Base-by-base conservation (phyloP, 495 filamentous ascomycete species). In the Hyaloscypha bicolor region DNA sequence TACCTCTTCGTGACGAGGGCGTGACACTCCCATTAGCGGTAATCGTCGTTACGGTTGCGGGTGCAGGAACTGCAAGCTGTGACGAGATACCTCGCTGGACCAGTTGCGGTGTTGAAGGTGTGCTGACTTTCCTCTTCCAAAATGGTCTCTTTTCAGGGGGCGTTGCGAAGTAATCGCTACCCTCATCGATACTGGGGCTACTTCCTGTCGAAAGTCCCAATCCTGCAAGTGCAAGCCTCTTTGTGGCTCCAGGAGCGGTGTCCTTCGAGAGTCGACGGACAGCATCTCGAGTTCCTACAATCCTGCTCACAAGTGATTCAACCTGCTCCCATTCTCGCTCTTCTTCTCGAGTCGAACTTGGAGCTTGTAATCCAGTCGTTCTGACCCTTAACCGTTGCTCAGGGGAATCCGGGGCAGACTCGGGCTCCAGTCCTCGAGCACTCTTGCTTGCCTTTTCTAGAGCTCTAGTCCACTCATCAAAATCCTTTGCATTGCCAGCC, bases 271-370 rank as follows among this genome's bases (percentile, higher is more conserved):
- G 80, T 12, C 90, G 86, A 45, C 92, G 87, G 30, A 97, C 87
- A 6, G 92, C 91, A 80, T 99, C 95, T 71, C 94, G 83, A 51
- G 91, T 93, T 9, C 91, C 93, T n/a, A 90, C 87, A 9, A 99
- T 86, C 62, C 90, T 83, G 70, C 91, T 90, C 51, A 97, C 89
- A 14, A 98, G 79, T 9, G 85, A 79, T 77, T 97, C 93, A 12
- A 97, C 90, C 60, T 87, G 88, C 32, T 83, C 82, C 95, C 96
- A 99, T 71, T 96, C 92, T 55, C 83, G 79, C 62, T 97, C 92
- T 73, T 96, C 91, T 12, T 85, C 79, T 58, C 61, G 65, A 66
- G 45, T 60, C 31, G 60, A 25, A 25, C 31, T 25, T 35, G 56
- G 9, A 57, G 42, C 25, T 32, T 61, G 65, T 19, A 70, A 48